Conservation (phyloP, 805 yeast genomes). For the Hanseniaspora lindneri region DNA sequence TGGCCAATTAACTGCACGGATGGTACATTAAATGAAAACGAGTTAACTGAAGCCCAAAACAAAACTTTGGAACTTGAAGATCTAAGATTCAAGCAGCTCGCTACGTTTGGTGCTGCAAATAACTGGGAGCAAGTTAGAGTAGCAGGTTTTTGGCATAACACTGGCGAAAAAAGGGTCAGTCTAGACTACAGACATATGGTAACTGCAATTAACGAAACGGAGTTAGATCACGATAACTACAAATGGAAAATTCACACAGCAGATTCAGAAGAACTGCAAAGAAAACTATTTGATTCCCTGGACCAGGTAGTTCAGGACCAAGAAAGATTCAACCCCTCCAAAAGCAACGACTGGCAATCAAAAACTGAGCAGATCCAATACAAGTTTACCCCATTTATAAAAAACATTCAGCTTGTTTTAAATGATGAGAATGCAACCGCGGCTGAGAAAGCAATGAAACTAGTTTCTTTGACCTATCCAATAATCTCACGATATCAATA, state of each 20-base stretch:
- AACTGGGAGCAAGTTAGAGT: constrained; percentile 35
- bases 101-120: constrained; percentile 25
- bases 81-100: constrained; percentile 20
- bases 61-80: constrained; percentile 23
- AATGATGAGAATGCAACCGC: constrained; percentile 15
- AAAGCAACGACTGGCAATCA: constrained; percentile 47
- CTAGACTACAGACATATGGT: constrained; percentile 43
- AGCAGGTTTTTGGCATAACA: constrained; percentile 38
- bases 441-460: constrained; percentile 24
- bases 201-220: constrained; percentile 43
- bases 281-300: neutral
- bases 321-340: constrained; percentile 29
- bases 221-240: constrained; percentile 40
- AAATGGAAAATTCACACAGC: constrained; percentile 30
- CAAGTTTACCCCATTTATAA: constrained; percentile 43
- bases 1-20: constrained; percentile 25
- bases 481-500: constrained; percentile 37
- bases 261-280: constrained; percentile 30
- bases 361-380: constrained; percentile 37
- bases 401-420: constrained; percentile 26
- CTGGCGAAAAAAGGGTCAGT: constrained; percentile 38
- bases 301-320: constrained; percentile 22
- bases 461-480: constrained; percentile 35
- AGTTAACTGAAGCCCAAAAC: constrained; percentile 21
- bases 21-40: constrained; percentile 20